Evolutionary conservation across 495 filamentous ascomycete species (phyloP).

Genomic region (Lophiostoma macrostomum): DNA sequence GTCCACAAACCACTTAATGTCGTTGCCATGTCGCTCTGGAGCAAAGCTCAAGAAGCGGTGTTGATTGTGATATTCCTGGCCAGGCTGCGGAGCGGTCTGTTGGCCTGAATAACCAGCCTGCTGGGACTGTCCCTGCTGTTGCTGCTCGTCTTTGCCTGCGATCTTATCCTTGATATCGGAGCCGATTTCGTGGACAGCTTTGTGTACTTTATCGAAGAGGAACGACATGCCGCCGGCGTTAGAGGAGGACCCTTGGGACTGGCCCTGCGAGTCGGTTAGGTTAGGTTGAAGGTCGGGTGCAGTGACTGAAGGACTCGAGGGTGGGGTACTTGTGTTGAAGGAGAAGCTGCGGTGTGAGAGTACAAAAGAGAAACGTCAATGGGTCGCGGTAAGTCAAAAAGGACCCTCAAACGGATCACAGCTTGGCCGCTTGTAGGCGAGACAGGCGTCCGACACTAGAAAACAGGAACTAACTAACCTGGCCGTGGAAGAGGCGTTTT

Average conservation of each 20-base stretch:
- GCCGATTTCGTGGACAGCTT: conserved; percentile 51
- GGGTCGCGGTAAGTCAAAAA: too few relatives aligned
- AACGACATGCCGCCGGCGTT: conserved; percentile 42
- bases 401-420: too few relatives aligned
- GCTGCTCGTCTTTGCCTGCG: conserved; percentile 31
- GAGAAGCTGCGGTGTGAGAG: too few relatives aligned
- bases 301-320: too few relatives aligned
- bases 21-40: conserved; percentile 60
- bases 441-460: too few relatives aligned
- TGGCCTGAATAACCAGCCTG: conserved; percentile 8
- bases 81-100: conserved; percentile 4
- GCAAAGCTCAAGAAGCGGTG: conserved; percentile 83
- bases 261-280: neutral
- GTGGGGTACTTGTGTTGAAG: too few relatives aligned
- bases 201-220: conserved; percentile 57
- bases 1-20: conserved; percentile 90
- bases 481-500: conserved; percentile 42
- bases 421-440: too few relatives aligned
- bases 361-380: too few relatives aligned
- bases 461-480: too few relatives aligned
- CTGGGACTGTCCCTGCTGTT: conserved; percentile 14
- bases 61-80: conserved; percentile 46
- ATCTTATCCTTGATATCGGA: conserved; percentile 51
- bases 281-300: neutral
- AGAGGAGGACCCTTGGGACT: conserved; percentile 17